Evolutionary conservation across 148 eudicot genomes (phyloP), one percentile per base, ranked within the genome.

Genomic region (Bassia scoparia): DNA sequence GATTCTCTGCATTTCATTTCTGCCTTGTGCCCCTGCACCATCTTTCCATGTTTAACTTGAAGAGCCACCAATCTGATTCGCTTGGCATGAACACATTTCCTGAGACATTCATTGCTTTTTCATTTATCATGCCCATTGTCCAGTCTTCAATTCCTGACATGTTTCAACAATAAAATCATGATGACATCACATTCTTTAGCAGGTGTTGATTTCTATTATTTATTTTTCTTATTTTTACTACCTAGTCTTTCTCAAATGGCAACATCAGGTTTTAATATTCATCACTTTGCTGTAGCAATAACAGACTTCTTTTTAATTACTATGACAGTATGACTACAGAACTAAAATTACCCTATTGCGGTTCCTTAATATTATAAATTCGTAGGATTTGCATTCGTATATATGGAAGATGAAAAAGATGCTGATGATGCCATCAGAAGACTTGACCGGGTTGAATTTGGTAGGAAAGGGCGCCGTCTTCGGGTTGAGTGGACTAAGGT

Each of bases 401-500:
- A 91, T 61, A 87, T 91, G 91, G 97, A 91, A 76, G 94, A 91
- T 72, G 97, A 91, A 69, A 78, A 90, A 72, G 97, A 87, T 73
- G 97, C 91, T 61, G 97, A 86, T 31, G 87, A 83, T 81, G 97
- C 97, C 26, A 83, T 91, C 37, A 73, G 91, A 74, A 82, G 77
- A 76, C 91, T 91, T 74, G 94, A 91, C 69, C 84, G 86, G 54
- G 76, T 74, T 34, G 92, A 90, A 72, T 90, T 90, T 85, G 96
- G 96, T 61, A 83, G 90, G 74, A 90, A 88, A 79, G 92, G 96
- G 37, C 90, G 87, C 58, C 85, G 92, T 26, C 85, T 90, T 68
- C 89, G 90, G 69, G 84, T 90, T n/a, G 96, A 90, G 81, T 88
- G 96, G 96, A 90, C 92, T n/a, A 90, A 90, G 96, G 96, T 90